Base-by-base conservation (phyloP, 306 rosid species). In the Arachis hypogaea region DNA sequence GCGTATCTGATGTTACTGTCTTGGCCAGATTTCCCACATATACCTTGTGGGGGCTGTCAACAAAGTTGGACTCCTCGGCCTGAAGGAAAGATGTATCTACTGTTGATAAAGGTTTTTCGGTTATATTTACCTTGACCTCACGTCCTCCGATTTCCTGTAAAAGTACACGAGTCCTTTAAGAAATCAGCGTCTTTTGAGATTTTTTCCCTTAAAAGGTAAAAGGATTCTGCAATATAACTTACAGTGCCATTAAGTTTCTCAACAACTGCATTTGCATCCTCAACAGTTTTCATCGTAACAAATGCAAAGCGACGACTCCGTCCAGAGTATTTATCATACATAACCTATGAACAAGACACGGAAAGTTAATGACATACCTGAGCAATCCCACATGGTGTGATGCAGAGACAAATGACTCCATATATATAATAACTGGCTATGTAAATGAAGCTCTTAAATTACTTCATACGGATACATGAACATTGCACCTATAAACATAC, bases 201-300 rank as follows among this genome's bases (percentile, higher is more conserved):
- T 66, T 52, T 42, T 68, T 80, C n/a, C 8, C 11, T 36, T 0
- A 3, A 3, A 3, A 1, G 51, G 51, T 5, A 11, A 7, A 9
- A 7, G 33, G 61, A 51, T 69, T 67, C 54, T 9, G 61, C 64
- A 74, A 11, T 16, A 5, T 59, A 52, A 78, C 96, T 78, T 81
- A 94, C 98, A 78, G 88, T 88, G 81, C 95, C 98, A 51, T 91
- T 91, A 63, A 94, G 89, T 78, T 94, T 94, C 85, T 94, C 98
- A 60, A 79, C 54, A 47, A 68, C 91, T 44, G 87, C 83, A 75
- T 81, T 89, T 70, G 98, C 98, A 73, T 91, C 98, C 47, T 91
- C 97, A 73, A 88, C 86, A 0, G 96, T 86, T 88, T 80, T 89
- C 87, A 86, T 82, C 0, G 87, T 85, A 42, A 87, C 97, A 82